Base-by-base conservation (phyloP, 208 protist genomes). In the Trypanosoma scelopori region DNA sequence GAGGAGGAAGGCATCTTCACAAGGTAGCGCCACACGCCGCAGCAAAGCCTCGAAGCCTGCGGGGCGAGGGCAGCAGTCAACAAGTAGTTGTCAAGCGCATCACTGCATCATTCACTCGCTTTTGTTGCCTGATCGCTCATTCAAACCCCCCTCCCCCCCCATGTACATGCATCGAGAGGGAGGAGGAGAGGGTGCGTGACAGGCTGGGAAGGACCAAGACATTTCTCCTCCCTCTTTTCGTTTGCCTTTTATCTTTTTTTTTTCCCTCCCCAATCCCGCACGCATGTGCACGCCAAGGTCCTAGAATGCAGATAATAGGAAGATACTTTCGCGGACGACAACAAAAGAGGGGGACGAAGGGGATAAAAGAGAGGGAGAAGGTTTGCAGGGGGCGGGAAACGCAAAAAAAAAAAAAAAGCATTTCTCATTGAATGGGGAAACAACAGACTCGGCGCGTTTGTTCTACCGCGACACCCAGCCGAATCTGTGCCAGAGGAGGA, bases 1-100 rank as follows among this genome's bases (percentile, higher is more conserved):
- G 89, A 94, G 53, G 85, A 94, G 43, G 85, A 94, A 39, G 85
- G 85, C n/a, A 69, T 88, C 39, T 82, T 87, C 45, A 76, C 80
- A 0, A 89, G 87, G 41, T 65, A 46, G 43, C 20, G 18, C 45
- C 16, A 32, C 45, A 45, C 35, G 46, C 6, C 4, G 1, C 5
- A 30, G 35, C 20, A 35, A 12, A 7, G 11, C 18, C 7, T 39
- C 18, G 37, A 37, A 37, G 9, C 5, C 32, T 37, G 32, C 9
- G 32, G 32, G 9, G 32, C n/a, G 9, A 37, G 45, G 12, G 20
- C 4, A 49, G 20, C 3, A 49, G 20, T 28, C 15, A 37, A 5
- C 9, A 55, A 6, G 9, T 9, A 37, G 32, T 37, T 9, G 32
- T 9, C 32, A 9, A 11, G 32, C 32, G 5, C 32, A 37, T 37